Percentiles rank a stretch among this genome's conserved stretches.
phyloP scores from a whole-genome alignment of 306 rosid genomes.

The Cicer yamashitae region DNA sequence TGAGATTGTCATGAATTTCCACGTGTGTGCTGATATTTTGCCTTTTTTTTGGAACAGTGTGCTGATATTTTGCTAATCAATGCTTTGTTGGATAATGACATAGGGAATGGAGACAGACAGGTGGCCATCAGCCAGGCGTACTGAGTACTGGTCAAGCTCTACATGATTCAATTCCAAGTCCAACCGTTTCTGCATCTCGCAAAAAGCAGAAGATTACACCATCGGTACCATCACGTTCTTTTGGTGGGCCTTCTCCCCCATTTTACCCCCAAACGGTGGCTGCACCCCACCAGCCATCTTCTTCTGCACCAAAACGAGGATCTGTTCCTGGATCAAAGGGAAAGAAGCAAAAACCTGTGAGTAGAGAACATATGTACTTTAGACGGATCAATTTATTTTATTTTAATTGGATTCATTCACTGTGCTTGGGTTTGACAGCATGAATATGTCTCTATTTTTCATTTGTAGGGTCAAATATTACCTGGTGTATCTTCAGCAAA shows the following conservation, averaged over 20 bases:
- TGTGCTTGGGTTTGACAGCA: constrained; percentile 13
- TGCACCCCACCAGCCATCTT: constrained; percentile 85
- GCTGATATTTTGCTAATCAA: constrained; percentile 48
- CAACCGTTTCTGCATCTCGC: constrained; percentile 87
- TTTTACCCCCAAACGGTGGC: constrained; percentile 73
- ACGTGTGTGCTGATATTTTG: background rate
- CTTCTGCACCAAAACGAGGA: constrained; percentile 82
- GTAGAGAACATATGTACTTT: constrained; percentile 44
- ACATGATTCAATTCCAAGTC: constrained; percentile 86
- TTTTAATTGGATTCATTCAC: constrained; percentile 7
- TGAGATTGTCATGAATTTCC: constrained; percentile 40
- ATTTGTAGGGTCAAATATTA: constrained; percentile 54
- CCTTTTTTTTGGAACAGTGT: constrained; percentile 7
- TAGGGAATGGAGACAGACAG: constrained; percentile 97
- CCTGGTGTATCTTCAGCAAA: constrained; percentile 74
- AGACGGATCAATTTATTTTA: constrained; percentile 9
- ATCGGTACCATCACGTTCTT: constrained; percentile 75
- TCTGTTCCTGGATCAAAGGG: constrained; percentile 75
- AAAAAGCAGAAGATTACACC: constrained; percentile 81
- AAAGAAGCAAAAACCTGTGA: constrained; percentile 88
- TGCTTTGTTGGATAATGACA: constrained; percentile 45
- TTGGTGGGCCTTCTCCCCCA: constrained; percentile 76
- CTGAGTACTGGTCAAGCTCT: constrained; percentile 64
- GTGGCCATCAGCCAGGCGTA: constrained; percentile 77
- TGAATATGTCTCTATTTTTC: constrained; percentile 37